Base-by-base conservation (phyloP, 1,284 basidiomycete species). In the Papiliotrema laurentii region DNA sequence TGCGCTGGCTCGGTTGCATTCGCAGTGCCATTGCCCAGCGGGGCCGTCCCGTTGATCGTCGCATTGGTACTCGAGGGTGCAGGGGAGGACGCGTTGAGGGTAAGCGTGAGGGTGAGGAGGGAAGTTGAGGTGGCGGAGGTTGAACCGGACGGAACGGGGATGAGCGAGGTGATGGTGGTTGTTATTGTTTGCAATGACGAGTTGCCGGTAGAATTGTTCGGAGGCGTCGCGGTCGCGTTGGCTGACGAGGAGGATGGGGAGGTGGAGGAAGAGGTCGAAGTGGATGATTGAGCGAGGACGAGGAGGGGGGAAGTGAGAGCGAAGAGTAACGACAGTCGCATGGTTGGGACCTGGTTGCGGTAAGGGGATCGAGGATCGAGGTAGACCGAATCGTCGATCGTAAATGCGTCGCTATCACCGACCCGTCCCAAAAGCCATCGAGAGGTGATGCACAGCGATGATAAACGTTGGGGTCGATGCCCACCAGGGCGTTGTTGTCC, bases 41-140 rank as follows among this genome's bases (percentile, higher is more conserved):
- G 19, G 18, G n/a, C 18, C 4, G n/a, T 43, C 30, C 11, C 26
- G 21, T 21, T 35, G 6, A 36, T 3, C 6, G 58, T 56, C 5
- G 56, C 53, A 33, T 63, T 62, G 47, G 50, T 45, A n/a, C n/a
- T n/a, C n/a, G n/a, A n/a, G n/a, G n/a, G n/a, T n/a, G n/a, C n/a
- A 27, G 56, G 49, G 27, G 52, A 41, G 14, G 59, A 55, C 14
- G 53, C 36, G 46, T 64, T 69, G 42, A 68, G 46, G 0, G 68
- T 67, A 38, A 73, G 62, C 2, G 69, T 71, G 9, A 71, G 57
- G 38, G 39, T 41, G 37, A 63, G 53, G 30, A 69, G 53, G 1
- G 64, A 61, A 0, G 66, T 60, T 0, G 67, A 58, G 36, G 51
- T 38, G 9, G 63, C 45, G 21, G 49, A 58, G 28, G 51, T 57